Conservation (phyloP, 805 yeast species). For the Saturnispora hagleri region DNA sequence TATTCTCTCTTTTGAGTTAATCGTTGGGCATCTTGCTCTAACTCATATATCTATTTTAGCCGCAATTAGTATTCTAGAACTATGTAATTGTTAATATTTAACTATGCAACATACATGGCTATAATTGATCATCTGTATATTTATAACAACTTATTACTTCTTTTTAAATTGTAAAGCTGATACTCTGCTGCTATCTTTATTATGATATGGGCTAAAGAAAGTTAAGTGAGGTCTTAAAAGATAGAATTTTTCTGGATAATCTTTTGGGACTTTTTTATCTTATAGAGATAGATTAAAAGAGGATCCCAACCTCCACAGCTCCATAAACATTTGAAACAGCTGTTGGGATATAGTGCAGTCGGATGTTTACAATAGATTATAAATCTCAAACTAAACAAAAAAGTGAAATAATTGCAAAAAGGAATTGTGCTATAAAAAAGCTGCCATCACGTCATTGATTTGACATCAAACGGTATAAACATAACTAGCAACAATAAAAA, state of each 20-base stretch:
- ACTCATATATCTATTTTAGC: slow-evolving; percentile 35
- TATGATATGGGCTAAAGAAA: neutral
- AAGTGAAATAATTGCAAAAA: neutral
- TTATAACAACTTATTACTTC: no score
- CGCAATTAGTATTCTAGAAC: slow-evolving; percentile 4
- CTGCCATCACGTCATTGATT: neutral
- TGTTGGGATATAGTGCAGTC: neutral
- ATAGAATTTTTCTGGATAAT: neutral
- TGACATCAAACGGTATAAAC: neutral
- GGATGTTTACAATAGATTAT: neutral
- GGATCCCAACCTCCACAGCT: neutral
- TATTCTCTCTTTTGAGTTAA: slow-evolving; percentile 36
- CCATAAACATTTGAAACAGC: neutral
- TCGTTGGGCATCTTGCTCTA: slow-evolving; percentile 45
- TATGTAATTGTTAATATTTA: neutral
- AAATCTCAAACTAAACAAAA: neutral
- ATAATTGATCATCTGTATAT: neutral
- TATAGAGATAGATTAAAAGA: neutral
- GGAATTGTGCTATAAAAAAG: neutral
- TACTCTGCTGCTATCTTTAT: neutral
- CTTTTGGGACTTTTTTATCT: neutral
- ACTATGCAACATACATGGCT: neutral
- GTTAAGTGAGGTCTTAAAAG: neutral
- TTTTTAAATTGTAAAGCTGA: neutral
- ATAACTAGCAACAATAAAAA: no score